Evolutionary conservation across 2,329 filamentous ascomycete species (phyloP).

Genomic region (Aspergillus persii): DNA sequence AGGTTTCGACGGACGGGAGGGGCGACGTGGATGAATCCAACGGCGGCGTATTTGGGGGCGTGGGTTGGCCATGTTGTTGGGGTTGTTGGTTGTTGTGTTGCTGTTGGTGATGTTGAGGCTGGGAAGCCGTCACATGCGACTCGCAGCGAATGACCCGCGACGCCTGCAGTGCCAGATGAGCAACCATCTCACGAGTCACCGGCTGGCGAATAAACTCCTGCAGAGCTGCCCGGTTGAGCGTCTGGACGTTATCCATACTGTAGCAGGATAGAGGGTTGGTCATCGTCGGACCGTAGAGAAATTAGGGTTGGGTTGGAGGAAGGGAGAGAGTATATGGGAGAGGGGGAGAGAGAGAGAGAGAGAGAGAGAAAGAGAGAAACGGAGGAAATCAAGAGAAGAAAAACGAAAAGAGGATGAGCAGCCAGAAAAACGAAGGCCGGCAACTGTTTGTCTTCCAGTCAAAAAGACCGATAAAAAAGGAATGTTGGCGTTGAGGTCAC

Average conservation of each 20-base stretch:
- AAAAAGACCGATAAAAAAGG: conserved; percentile 7
- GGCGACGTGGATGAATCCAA: conserved; percentile 45
- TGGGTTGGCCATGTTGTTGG: conserved; percentile 51
- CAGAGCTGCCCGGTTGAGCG: conserved; percentile 44
- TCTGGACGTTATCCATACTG: conserved; percentile 14
- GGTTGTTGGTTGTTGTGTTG: conserved; percentile 8
- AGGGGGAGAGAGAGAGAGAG: conserved; percentile 3
- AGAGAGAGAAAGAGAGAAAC: neutral
- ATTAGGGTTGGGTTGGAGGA: neutral
- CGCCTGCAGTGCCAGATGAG: conserved; percentile 47
- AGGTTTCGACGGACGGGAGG: conserved; percentile 79
- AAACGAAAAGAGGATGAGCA: neutral
- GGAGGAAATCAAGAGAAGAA: neutral
- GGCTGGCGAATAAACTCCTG: conserved; percentile 48
- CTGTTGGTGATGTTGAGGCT: conserved; percentile 22
- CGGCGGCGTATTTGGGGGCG: conserved; percentile 60
- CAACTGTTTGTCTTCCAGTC: conserved; percentile 3
- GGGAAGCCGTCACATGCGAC: conserved; percentile 47
- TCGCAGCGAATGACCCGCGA: conserved; percentile 51
- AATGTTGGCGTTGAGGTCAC: conserved; percentile 13
- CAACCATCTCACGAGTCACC: conserved; percentile 50
- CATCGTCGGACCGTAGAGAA: neutral
- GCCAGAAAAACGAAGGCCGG: neutral
- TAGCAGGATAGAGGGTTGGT: neutral
- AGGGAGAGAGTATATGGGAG: neutral